These are phyloP conservation scores for Pichia sp. DNA, from an alignment of 1,139 yeast species.

Conservation along the genomic window DNA sequence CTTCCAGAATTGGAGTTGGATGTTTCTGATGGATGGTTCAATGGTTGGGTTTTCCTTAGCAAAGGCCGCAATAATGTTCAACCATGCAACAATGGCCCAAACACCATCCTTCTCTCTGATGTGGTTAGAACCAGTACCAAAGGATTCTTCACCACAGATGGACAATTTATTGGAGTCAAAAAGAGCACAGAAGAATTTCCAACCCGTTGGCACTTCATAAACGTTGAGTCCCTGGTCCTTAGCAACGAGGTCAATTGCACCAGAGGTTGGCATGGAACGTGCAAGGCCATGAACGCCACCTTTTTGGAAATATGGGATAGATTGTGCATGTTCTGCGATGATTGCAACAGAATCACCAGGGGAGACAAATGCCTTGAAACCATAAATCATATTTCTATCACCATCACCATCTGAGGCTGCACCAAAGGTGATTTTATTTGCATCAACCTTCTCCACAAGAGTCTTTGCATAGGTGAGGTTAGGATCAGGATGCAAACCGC, in stretches of 20 bases:
- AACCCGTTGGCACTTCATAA: slow-evolving; percentile 98
- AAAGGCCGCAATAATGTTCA: slow-evolving; percentile 84
- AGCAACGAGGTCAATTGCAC: slow-evolving; percentile 91
- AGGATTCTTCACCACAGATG: slow-evolving; percentile 97
- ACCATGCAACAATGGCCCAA: slow-evolving; percentile 98
- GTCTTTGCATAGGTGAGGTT: slow-evolving; percentile 91
- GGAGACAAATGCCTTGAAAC: slow-evolving; percentile 90
- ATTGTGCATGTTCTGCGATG: slow-evolving; percentile 83
- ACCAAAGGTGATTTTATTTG: slow-evolving; percentile 78
- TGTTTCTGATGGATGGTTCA: slow-evolving; percentile 62
- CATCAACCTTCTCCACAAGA: slow-evolving; percentile 78
- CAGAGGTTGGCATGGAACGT: slow-evolving; percentile 97
- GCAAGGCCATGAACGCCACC: slow-evolving; percentile 91
- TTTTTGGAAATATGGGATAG: slow-evolving; percentile 83
- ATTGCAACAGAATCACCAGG: slow-evolving; percentile 99
- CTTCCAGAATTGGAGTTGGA: slow-evolving; percentile 82
- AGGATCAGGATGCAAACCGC: slow-evolving; percentile 98
- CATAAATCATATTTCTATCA: slow-evolving; percentile 98
- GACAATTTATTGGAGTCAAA: slow-evolving; percentile 90
- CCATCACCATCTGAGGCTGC: slow-evolving; percentile 99
- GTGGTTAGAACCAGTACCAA: slow-evolving; percentile 97
- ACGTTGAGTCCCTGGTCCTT: slow-evolving; percentile 62
- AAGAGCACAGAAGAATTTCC: slow-evolving; percentile 96
- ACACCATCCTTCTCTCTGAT: slow-evolving; percentile 96
- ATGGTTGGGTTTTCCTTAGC: slow-evolving; percentile 47